Evolutionary conservation across 139 green algal genomes (phyloP).

Genomic region (Astrephomene gubernaculifera): DNA sequence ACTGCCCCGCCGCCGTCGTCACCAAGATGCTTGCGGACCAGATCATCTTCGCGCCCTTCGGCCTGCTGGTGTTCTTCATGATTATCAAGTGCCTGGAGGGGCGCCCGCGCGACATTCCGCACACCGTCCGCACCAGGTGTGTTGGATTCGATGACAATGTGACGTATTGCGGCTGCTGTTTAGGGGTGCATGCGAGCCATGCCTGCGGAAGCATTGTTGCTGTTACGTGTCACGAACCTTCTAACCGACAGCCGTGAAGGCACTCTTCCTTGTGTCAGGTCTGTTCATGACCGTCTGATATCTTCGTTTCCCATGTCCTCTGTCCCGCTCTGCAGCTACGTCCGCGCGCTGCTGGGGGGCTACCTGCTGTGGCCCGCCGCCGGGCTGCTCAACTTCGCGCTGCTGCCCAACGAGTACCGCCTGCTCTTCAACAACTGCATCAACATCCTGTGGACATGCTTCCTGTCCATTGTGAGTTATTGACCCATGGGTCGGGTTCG

Average conservation of each 20-base stretch:
- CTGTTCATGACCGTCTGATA: background rate
- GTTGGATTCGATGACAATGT: background rate
- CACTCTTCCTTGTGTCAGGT: too few species aligned
- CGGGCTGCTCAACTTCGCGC: slow-evolving; percentile 71
- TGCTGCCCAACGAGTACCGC: slow-evolving; percentile 63
- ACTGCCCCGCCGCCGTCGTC: slow-evolving; percentile 36
- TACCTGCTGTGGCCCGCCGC: slow-evolving; percentile 72
- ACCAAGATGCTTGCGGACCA: slow-evolving; percentile 65
- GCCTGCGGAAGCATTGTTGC: too few species aligned
- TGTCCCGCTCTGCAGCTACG: slow-evolving; percentile 43
- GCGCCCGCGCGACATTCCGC: background rate
- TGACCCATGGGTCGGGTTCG: too few species aligned
- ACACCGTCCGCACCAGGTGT: slow-evolving; percentile 4
- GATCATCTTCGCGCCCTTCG: slow-evolving; percentile 58
- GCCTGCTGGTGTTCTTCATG: slow-evolving; percentile 61
- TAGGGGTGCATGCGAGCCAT: too few species aligned
- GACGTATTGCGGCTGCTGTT: too few species aligned
- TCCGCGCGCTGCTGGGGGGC: slow-evolving; percentile 51
- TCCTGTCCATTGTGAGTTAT: slow-evolving; percentile 41
- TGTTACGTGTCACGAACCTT: too few species aligned
- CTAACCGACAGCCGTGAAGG: too few species aligned
- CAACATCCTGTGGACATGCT: slow-evolving; percentile 49
- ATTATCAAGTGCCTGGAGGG: slow-evolving; percentile 58
- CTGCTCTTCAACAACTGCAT: slow-evolving; percentile 69
- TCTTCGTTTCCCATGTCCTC: background rate